Base-by-base conservation (phyloP, 2,329 filamentous ascomycete genomes). In the Aspergillus sp. region DNA sequence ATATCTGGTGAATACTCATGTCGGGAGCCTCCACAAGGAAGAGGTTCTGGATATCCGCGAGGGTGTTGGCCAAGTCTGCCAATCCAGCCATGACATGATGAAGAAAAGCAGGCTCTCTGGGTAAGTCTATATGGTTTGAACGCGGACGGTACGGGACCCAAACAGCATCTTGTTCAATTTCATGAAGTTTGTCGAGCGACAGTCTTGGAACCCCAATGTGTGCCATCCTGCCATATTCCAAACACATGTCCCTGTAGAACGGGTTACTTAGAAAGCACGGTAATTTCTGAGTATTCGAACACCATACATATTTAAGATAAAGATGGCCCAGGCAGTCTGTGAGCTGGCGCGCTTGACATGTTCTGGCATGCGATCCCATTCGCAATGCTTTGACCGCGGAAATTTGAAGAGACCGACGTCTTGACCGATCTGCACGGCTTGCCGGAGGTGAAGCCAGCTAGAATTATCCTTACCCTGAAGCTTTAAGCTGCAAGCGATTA, bases 91-190 rank as follows among this genome's bases (percentile, higher is more conserved):
- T 62, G 15, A 70, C 54, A 42, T 65, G 57, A 41, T 62, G 64
- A n/a, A 74, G 64, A 52, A 65, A 57, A 8, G 66, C 70, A 7
- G 65, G 65, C 45, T 67, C 66, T 42, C 58, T 58, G 8, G 45
- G 43, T 53, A 63, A 70, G 9, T 62, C 63, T 17, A 65, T 57
- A 12, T 69, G 61, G 41, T 70, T 72, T n/a, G 64, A 66, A 18
- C 62, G 67, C 34, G 71, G 70, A 56, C 73, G 71, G 54, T 74
- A 74, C 2, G 71, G 70, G 8, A 45, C 64, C 71, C 71, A 74
- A n/a, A 64, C 48, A 47, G 63, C 48, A 36, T 65, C 60, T 41
- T 65, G 47, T 18, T 60, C 41, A 17, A 45, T 22, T 1, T 60
- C 55, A 18, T 63, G 61, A 26, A 45, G 53, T 12, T 43, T n/a